Evolutionary conservation across 257 asterid genomes (phyloP), one percentile per base, ranked within the genome.

Genomic region (Nicotiana obtusifolia): DNA sequence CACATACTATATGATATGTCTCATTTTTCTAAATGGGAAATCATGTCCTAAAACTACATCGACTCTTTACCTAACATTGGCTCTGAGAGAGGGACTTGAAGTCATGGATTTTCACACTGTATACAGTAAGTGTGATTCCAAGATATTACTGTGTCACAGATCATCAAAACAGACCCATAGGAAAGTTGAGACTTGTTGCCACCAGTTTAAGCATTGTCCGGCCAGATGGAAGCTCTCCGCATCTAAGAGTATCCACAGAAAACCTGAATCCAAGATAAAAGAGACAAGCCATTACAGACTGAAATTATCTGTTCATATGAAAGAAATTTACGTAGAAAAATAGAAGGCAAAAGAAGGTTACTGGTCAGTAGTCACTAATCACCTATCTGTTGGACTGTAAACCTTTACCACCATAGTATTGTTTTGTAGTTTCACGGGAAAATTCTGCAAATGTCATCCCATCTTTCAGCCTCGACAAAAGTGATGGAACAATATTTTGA

Each of bases 401-500:
- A 28, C 98, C 97, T 4, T 84, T 82, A 54, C 93, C 90, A 52
- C 99, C 93, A 84, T 93, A 95, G 83, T 95, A 95, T 65, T 88
- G 94, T 84, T 90, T 93, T 3, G 97, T 92, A 60, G 99, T 95
- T 86, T 89, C 93, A 62, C 87, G 89, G 2, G 99, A 89, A 87
- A 93, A 95, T 22, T 95, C 98, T 35, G 94, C 99, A 87, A 92
- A 95, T 0, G 93, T 92, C 97, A 95, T 95, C 76, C 99, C 97
- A 80, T 91, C 89, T 81, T 88, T 82, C 87, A 95, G 68, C 82
- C 99, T 83, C 53, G 89, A 85, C 44, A 83, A 78, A 73, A 95
- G 89, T 68, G 95, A 92, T 80, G 99, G 98, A 77, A 95, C 89
- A 73, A 85, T 84, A 68, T 82, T 88, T 35, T 64, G 85, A 54